Evolutionary conservation across 495 filamentous ascomycete species (phyloP).

Genomic region (Hyaloscypha bicolor): DNA sequence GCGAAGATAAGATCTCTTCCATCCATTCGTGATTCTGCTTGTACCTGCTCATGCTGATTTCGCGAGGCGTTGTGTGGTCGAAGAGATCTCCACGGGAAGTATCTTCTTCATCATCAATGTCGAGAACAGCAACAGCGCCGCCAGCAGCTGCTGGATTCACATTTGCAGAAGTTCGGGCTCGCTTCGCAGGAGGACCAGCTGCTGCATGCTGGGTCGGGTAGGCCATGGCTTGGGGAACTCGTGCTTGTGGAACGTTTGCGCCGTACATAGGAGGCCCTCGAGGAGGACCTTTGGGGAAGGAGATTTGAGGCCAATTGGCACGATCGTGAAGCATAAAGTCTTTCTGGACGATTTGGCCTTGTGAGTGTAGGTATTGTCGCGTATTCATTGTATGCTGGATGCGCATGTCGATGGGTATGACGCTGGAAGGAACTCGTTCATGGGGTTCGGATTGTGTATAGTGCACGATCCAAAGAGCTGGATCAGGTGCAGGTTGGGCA

Average conservation of each 20-base stretch:
- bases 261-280: conserved; percentile 38
- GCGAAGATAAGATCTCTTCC: conserved; percentile 92
- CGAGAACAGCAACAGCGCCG: conserved; percentile 34
- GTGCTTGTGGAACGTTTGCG: conserved; percentile 33
- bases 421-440: conserved; percentile 67
- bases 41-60: conserved; percentile 82
- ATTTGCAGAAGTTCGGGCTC: conserved; percentile 36
- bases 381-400: conserved; percentile 62
- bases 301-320: conserved; percentile 84
- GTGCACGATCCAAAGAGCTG: conserved; percentile 91
- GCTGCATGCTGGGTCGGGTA: conserved; percentile 49
- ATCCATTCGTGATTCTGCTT: conserved; percentile 98
- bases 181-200: conserved; percentile 49
- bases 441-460: conserved; percentile 73
- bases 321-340: conserved; percentile 93
- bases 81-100: conserved; percentile 82
- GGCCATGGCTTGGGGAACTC: conserved; percentile 51
- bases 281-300: conserved; percentile 56
- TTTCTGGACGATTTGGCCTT: conserved; percentile 82
- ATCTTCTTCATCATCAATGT: conserved; percentile 83
- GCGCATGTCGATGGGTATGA: conserved; percentile 60
- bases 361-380: conserved; percentile 69
- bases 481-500: conserved; percentile 66
- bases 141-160: conserved; percentile 31
- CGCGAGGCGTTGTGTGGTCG: conserved; percentile 83